Conservation (phyloP, 2,329 filamentous ascomycete species). For the Sporothrix brunneoviolacea region DNA sequence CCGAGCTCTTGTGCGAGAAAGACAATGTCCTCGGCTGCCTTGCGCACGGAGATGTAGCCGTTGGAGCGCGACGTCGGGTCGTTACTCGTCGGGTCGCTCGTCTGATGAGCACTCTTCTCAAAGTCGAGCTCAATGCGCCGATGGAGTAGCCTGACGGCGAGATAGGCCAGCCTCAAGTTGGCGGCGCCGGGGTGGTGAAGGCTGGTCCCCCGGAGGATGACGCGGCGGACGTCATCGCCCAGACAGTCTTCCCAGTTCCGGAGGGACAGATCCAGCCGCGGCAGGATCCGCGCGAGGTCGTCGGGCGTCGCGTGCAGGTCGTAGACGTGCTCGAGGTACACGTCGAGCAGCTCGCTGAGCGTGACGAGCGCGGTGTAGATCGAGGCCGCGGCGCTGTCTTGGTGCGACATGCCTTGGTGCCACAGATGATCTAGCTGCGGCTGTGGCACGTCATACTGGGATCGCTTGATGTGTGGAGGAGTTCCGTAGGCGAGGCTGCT, state of each 20-base stretch:
- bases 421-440: conserved; percentile 10
- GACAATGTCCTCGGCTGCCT: conserved; percentile 9
- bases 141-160: conserved; percentile 40
- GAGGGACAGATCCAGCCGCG: neutral
- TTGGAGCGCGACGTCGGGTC: neutral
- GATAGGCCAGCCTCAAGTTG: conserved; percentile 45
- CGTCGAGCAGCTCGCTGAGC: conserved; percentile 36
- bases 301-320: neutral
- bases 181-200: conserved; percentile 31
- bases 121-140: conserved; percentile 42
- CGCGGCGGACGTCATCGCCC: neutral
- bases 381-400: neutral
- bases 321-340: conserved; percentile 9
- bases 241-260: neutral
- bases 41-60: neutral
- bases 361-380: conserved; percentile 40
- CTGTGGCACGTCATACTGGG: conserved; percentile 42
- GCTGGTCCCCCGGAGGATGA: neutral
- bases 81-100: too few species aligned
- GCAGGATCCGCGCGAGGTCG: neutral
- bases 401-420: too few species aligned
- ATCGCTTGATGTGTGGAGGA: conserved; percentile 38
- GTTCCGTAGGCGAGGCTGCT: conserved; percentile 47
- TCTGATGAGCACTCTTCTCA: too few species aligned
- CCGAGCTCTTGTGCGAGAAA: conserved; percentile 1